Conservation (phyloP, 306 rosid species). For the Phaseolus lunatus region DNA sequence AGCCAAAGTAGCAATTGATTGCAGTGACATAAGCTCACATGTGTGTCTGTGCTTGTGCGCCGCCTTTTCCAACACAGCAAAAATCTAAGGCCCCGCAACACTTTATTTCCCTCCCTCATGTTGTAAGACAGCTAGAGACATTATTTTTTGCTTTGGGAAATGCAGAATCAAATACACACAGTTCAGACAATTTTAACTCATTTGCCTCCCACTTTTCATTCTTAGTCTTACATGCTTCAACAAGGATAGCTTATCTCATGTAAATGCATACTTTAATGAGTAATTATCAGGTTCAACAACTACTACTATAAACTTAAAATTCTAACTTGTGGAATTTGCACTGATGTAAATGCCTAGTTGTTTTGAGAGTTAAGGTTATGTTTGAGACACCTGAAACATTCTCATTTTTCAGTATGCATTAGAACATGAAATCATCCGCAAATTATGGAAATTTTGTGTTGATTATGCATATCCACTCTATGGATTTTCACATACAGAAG, state of each 20-base stretch:
- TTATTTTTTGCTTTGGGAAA: neutral
- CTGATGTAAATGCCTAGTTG: neutral
- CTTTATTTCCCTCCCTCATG: neutral
- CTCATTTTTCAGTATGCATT: neutral
- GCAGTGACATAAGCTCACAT: no score
- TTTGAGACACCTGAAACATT: no score
- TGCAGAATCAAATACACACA: neutral
- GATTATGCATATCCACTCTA: constrained; percentile 11
- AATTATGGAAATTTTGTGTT: neutral
- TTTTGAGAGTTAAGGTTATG: neutral
- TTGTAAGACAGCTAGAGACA: neutral
- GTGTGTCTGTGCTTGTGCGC: neutral
- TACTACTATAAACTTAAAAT: no score
- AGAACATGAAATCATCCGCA: neutral
- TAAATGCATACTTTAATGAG: no score
- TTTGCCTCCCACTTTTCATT: no score
- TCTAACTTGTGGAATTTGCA: neutral
- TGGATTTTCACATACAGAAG: no score
- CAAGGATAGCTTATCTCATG: no score
- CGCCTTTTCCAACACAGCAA: neutral
- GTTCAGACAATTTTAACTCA: no score
- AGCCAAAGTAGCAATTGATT: no score
- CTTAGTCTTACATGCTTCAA: no score
- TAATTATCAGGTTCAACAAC: no score
- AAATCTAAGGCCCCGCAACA: neutral